A percentile compares a stretch with the other conserved stretches of the same genome.
Evolutionary conservation across 345 rosid genomes (phyloP).

Genomic region (Bruguiera parviflora): DNA sequence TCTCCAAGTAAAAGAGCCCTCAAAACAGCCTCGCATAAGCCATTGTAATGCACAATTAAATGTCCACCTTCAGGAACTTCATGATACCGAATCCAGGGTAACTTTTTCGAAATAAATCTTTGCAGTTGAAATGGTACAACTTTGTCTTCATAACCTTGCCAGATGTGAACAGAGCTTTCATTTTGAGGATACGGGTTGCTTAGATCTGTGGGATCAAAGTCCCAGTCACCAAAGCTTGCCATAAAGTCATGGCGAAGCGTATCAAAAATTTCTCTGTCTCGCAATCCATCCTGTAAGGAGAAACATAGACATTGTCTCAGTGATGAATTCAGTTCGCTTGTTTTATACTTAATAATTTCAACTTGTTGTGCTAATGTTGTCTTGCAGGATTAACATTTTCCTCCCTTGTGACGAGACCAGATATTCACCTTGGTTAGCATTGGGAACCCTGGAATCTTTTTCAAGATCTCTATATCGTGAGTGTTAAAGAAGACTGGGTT

Average conservation of each 20-base stretch:
- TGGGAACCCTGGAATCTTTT: conserved; percentile 65
- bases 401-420: background rate
- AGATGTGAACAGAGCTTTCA: conserved; percentile 55
- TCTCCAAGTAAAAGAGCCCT: conserved; percentile 66
- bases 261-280: conserved; percentile 47
- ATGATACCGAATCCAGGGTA: conserved; percentile 82
- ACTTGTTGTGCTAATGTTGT: too few relatives aligned
- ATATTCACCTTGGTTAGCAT: conserved; percentile 73
- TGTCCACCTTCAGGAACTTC: conserved; percentile 91
- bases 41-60: conserved; percentile 69
- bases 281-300: conserved; percentile 47
- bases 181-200: conserved; percentile 44
- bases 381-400: too few relatives aligned
- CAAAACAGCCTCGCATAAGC: conserved; percentile 62
- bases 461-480: conserved; percentile 60
- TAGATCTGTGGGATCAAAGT: conserved; percentile 66
- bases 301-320: conserved; percentile 9
- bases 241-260: conserved; percentile 60
- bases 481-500: conserved; percentile 58
- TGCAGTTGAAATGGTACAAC: conserved; percentile 78
- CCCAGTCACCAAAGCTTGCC: conserved; percentile 70
- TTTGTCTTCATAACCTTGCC: conserved; percentile 89
- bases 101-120: conserved; percentile 48
- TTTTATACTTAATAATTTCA: background rate
- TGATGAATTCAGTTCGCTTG: background rate